These are phyloP conservation scores for Cajanus cajan DNA, from an alignment of 306 rosid species.

Conservation along the genomic window DNA sequence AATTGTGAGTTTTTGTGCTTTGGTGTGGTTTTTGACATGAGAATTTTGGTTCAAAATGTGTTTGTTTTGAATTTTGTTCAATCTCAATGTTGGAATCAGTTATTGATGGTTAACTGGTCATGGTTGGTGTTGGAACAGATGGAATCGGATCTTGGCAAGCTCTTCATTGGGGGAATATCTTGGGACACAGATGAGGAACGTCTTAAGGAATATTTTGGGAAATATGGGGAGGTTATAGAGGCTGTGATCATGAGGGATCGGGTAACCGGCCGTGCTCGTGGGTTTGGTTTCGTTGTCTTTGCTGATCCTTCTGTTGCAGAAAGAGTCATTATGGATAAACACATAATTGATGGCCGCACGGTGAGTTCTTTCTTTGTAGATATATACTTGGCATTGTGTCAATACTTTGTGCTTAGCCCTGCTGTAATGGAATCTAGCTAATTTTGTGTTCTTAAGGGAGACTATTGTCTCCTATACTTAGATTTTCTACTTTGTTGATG, in stretches of 20 bases:
- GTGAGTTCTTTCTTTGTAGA: conserved; percentile 55
- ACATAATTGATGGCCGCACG: conserved; percentile 91
- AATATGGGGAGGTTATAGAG: conserved; percentile 96
- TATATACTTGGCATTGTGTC: conserved; percentile 31
- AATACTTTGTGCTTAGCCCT: conserved; percentile 9
- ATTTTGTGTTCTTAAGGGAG: neutral
- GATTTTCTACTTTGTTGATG: conserved; percentile 11
- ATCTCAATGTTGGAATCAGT: conserved; percentile 29
- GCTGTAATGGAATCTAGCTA: neutral
- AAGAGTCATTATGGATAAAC: conserved; percentile 92
- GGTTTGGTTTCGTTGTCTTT: conserved; percentile 90
- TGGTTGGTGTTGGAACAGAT: conserved; percentile 59
- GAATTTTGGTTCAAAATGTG: conserved; percentile 31
- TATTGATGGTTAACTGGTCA: conserved; percentile 32
- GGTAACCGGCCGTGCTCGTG: conserved; percentile 97
- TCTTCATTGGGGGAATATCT: conserved; percentile 99
- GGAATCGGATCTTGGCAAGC: conserved; percentile 99
- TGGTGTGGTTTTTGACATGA: conserved; percentile 15
- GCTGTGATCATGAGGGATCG: conserved; percentile 99
- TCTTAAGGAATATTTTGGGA: conserved; percentile 84
- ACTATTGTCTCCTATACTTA: conserved; percentile 1
- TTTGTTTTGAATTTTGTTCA: conserved; percentile 22
- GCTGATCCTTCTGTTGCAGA: conserved; percentile 95
- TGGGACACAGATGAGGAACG: conserved; percentile 99
- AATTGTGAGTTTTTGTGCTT: conserved; percentile 7